These are phyloP conservation scores for Talaromyces liani DNA, from an alignment of 495 filamentous ascomycete genomes.

Conservation along the genomic window DNA sequence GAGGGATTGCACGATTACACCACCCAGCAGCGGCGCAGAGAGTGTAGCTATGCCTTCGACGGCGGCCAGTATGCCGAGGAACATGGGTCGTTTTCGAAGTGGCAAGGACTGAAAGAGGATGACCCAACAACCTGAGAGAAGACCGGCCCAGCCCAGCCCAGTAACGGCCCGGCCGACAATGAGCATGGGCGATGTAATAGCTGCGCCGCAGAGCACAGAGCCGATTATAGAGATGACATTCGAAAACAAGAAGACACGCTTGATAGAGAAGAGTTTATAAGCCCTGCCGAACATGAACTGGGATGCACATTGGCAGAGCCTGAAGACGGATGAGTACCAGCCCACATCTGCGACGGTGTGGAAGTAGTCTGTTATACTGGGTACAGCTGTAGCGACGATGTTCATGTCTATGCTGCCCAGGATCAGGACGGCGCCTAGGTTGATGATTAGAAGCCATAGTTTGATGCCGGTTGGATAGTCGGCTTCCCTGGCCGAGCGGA, in stretches of 20 bases:
- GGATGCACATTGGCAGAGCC: constrained; percentile 44
- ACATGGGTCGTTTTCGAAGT: constrained; percentile 26
- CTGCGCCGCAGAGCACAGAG: constrained; percentile 20
- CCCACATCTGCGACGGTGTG: constrained; percentile 34
- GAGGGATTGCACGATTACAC: constrained; percentile 43
- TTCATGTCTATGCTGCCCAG: constrained; percentile 16
- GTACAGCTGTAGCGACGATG: constrained; percentile 44
- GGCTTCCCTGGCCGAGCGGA: background rate
- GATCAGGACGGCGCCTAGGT: background rate
- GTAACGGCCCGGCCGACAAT: constrained; percentile 29
- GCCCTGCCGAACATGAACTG: constrained; percentile 54
- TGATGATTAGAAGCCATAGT: background rate
- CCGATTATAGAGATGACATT: constrained; percentile 49
- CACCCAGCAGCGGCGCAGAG: constrained; percentile 37
- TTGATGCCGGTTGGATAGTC: background rate
- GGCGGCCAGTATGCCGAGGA: constrained; percentile 15
- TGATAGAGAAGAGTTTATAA: constrained; percentile 14
- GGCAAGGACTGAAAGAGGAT: constrained; percentile 34
- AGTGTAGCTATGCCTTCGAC: constrained; percentile 44
- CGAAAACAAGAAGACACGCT: constrained; percentile 37
- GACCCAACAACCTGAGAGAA: constrained; percentile 37
- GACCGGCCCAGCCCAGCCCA: constrained; percentile 25
- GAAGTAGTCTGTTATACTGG: constrained; percentile 40
- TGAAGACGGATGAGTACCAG: constrained; percentile 50
- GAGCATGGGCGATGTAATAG: constrained; percentile 22